Percentiles rank a stretch among this genome's conserved stretches.
Conservation (phyloP, 164 flowering plant species). For the Hamamelis virginiana region DNA sequence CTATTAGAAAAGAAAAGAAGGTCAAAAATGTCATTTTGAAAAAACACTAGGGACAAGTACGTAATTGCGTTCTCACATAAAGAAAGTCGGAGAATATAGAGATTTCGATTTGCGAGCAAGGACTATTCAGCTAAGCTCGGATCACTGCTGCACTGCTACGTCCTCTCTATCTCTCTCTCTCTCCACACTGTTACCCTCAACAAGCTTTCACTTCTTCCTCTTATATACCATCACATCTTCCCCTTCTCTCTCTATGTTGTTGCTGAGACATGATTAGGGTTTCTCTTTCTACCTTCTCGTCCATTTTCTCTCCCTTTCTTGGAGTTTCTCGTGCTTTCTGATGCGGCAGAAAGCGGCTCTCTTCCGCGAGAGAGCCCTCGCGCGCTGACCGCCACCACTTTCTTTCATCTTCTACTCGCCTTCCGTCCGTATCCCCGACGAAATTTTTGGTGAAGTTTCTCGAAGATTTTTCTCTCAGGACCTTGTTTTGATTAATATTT, state of each 20-base stretch:
- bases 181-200: conserved; percentile 17
- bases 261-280: conserved; percentile 22
- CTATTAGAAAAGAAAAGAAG: too few relatives aligned
- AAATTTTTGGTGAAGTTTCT: too few relatives aligned
- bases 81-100: too few relatives aligned
- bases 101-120: conserved; percentile 44
- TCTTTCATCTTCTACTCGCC: not conserved
- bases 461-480: too few relatives aligned
- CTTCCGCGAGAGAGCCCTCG: conserved; percentile 23
- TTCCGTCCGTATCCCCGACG: not conserved
- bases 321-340: conserved; percentile 6
- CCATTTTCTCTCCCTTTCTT: conserved; percentile 1
- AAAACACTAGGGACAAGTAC: conserved; percentile 26
- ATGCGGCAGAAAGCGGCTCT: conserved; percentile 25
- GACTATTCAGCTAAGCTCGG: too few relatives aligned
- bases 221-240: not conserved
- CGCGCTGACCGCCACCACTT: not conserved
- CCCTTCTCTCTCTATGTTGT: conserved; percentile 6
- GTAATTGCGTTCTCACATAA: conserved; percentile 19
- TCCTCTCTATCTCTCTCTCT: conserved; percentile 10
- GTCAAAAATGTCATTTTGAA: too few relatives aligned
- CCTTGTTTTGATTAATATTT: too few relatives aligned
- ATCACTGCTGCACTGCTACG: conserved; percentile 5
- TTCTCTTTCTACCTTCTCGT: conserved; percentile 9
- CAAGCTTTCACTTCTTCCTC: too few relatives aligned